Percentiles rank a stretch among this genome's conserved stretches.
These are phyloP conservation scores for Xylariaceae sp. DNA, from an alignment of 2,329 filamentous ascomycete species.

Conservation along the genomic window DNA sequence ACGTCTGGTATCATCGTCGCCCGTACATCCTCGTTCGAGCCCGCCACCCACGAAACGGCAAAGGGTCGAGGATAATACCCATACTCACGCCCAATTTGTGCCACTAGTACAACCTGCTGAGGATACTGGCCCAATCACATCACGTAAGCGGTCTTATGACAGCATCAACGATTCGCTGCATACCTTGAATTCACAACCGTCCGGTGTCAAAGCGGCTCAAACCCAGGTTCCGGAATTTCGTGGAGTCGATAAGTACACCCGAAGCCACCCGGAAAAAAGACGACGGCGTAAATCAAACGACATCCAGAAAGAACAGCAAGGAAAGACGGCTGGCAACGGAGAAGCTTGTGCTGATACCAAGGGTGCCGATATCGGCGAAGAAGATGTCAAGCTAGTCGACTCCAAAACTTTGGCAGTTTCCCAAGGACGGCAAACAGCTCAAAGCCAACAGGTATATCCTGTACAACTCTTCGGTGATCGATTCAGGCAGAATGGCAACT, in stretches of 20 bases:
- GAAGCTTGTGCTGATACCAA: not conserved
- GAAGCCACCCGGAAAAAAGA: not conserved
- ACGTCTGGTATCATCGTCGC: conserved; percentile 6
- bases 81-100: conserved; percentile 22
- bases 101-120: not conserved
- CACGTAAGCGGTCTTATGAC: conserved; percentile 27
- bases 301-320: not conserved
- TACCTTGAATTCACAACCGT: conserved; percentile 17
- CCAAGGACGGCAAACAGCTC: not conserved
- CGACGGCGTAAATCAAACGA: not conserved
- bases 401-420: not conserved
- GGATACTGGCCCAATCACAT: not conserved
- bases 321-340: not conserved
- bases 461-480: not conserved
- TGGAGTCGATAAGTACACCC: not conserved
- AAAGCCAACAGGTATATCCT: not conserved
- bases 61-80: conserved; percentile 18
- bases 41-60: conserved; percentile 28
- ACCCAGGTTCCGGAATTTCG: conserved; percentile 18
- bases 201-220: conserved; percentile 11
- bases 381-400: conserved; percentile 13
- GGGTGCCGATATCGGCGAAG: conserved; percentile 10
- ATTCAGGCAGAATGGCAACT: not conserved
- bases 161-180: conserved; percentile 25
- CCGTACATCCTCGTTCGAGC: conserved; percentile 5